Percentiles rank a stretch among this genome's conserved stretches.
phyloP scores from a whole-genome alignment of 495 filamentous ascomycete genomes.

The Elaphomyces granulatus region DNA sequence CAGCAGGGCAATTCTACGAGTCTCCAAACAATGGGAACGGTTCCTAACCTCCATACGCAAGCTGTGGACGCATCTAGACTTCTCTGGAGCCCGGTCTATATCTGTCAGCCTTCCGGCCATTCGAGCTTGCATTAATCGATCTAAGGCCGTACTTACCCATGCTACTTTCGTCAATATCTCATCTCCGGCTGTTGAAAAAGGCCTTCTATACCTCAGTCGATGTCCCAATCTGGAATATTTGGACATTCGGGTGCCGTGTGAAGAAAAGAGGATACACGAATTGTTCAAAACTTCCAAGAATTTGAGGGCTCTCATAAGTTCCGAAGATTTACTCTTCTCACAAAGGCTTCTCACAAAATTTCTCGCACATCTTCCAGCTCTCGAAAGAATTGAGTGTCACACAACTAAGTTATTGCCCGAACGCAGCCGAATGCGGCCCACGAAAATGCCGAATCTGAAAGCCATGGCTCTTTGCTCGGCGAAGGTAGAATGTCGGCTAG shows the following conservation, averaged over 20 bases:
- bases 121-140: conserved; percentile 29
- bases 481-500: conserved; percentile 1
- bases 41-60: conserved; percentile 28
- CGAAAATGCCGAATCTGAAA: conserved; percentile 22
- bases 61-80: conserved; percentile 40
- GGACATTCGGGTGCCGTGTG: conserved; percentile 14
- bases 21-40: conserved; percentile 38
- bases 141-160: conserved; percentile 25
- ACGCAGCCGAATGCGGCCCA: conserved; percentile 14
- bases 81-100: conserved; percentile 27
- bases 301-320: conserved; percentile 30
- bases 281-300: conserved; percentile 21
- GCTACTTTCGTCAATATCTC: conserved; percentile 25
- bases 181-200: conserved; percentile 12
- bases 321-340: conserved; percentile 18
- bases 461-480: conserved; percentile 18
- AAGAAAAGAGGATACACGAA: conserved; percentile 14
- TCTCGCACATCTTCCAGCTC: conserved; percentile 21
- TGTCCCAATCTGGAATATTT: conserved; percentile 27
- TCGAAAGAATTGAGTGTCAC: conserved; percentile 29
- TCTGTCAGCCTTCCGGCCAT: conserved; percentile 28
- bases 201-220: conserved; percentile 22
- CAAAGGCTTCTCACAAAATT: conserved; percentile 23
- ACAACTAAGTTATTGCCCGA: conserved; percentile 10
- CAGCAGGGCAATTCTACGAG: conserved; percentile 32